Percentiles rank a stretch among this genome's conserved stretches.
phyloP scores from a whole-genome alignment of 1,284 basidiomycete genomes.

The Spongispora temasekensis region DNA sequence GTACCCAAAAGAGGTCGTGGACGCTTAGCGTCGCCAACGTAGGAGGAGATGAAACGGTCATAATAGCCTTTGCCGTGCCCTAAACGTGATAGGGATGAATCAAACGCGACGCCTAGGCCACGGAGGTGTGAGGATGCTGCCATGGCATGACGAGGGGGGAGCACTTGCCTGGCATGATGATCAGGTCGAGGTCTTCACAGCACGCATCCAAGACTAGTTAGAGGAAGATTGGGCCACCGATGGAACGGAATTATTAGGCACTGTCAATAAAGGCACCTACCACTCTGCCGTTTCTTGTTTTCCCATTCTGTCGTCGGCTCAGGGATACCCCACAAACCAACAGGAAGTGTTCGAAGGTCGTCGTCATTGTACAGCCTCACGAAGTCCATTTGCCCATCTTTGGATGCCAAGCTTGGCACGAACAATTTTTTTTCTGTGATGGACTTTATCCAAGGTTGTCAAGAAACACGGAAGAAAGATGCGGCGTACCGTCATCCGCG shows the following conservation, averaged over 20 bases:
- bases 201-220: conserved; percentile 46
- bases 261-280: conserved; percentile 41
- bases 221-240: conserved; percentile 6
- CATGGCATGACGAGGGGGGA: conserved; percentile 10
- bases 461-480: not conserved
- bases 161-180: conserved; percentile 65
- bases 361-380: conserved; percentile 57
- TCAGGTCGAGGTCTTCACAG: conserved; percentile 56
- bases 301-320: conserved; percentile 57
- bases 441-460: not conserved
- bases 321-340: conserved; percentile 71
- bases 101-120: conserved; percentile 72
- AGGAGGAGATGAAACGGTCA: conserved; percentile 66
- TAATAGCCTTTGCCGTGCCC: conserved; percentile 84
- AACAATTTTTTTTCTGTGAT: conserved; percentile 63
- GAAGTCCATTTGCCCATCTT: conserved; percentile 61
- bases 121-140: conserved; percentile 7
- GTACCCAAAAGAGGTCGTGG: conserved; percentile 56
- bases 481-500: conserved; percentile 25
- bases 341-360: conserved; percentile 58
- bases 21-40: conserved; percentile 41
- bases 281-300: conserved; percentile 46
- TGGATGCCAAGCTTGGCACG: conserved; percentile 62
- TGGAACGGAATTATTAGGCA: not conserved
- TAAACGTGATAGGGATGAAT: conserved; percentile 64